phyloP scores from a whole-genome alignment of 257 asterid genomes.

The Ligustrum vulgare region DNA sequence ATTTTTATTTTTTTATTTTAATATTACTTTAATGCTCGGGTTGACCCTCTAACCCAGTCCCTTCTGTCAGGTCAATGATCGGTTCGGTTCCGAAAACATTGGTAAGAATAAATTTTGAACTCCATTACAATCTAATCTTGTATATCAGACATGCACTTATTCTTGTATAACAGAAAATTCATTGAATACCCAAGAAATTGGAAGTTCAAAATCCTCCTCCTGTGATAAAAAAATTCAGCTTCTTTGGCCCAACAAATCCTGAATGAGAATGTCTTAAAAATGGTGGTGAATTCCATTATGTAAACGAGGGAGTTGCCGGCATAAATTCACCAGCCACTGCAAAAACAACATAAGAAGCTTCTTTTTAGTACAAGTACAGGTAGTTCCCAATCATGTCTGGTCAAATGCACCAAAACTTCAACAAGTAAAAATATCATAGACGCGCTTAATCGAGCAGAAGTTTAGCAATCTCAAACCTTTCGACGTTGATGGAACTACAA shows the following conservation, averaged over 20 bases:
- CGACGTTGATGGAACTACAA: constrained; percentile 79
- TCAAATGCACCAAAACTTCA: neutral
- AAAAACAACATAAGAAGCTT: neutral
- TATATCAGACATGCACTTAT: neutral
- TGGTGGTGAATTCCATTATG: constrained; percentile 11
- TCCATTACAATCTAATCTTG: neutral
- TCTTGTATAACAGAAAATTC: neutral
- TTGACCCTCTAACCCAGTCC: too few species aligned
- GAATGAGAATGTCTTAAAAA: neutral
- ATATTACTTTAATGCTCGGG: too few species aligned
- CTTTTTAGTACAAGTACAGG: neutral
- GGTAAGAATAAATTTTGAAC: neutral
- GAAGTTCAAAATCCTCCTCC: neutral
- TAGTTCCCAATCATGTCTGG: too few species aligned
- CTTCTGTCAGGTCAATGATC: too few species aligned
- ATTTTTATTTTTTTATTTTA: too few species aligned
- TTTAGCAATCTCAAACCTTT: constrained; percentile 44
- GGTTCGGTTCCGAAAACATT: too few species aligned
- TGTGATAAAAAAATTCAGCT: neutral
- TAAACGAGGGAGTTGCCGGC: constrained; percentile 23
- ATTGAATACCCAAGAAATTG: neutral
- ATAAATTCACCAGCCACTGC: constrained; percentile 41
- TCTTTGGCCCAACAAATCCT: constrained; percentile 1
- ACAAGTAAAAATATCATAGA: neutral
- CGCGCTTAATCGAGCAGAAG: neutral